Evolutionary conservation across 2,329 filamentous ascomycete species (phyloP), one percentile per base, ranked within the genome.

Genomic region (Fusarium proliferatum): DNA sequence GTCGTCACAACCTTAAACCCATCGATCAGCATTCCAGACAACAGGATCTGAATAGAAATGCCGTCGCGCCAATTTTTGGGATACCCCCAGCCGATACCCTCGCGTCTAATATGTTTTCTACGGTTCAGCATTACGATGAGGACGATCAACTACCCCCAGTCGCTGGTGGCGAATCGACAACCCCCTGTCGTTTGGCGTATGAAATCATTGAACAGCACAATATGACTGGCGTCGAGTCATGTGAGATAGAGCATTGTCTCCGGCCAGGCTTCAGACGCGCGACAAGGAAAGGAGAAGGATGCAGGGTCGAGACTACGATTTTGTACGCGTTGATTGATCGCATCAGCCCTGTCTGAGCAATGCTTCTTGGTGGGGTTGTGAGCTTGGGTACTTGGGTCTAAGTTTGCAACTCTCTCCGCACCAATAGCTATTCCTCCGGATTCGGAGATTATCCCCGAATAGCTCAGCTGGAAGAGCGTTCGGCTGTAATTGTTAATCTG

Each of bases 231-330:
- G 19, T 67, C 15, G 67, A 64, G 4, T 11, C 34, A 15, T 36
- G 2, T 28, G 38, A 49, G 3, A 30, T 72, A 9, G 57, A 61
- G 6, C 11, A 23, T 21, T 67, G 53, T 43, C 39, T 72, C 3
- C 26, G 60, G 5, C 36, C 69, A 8, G 69, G 69, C 15, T 72
- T 72, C 15, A 59, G 69, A n/a, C 36, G 43, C 21, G 58, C 57
- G 3, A 30, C 13, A 17, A 46, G 13, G 30, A 19, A 17, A 13
- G 66, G 53, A 7, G 61, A 72, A 41, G 66, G 61, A 21, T 69
- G 69, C 12, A 64, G 69, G n/a, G 66, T 72, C 13, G 58, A 72
- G 13, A 72, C 57, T 13, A 46, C 57, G 30, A 48, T 72, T 23
- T 49, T 72, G 11, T 69, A 67, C 30, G 55, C 53, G 15, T 53